These are phyloP conservation scores for Pueraria montana DNA, from an alignment of 306 rosid species.

Conservation along the genomic window DNA sequence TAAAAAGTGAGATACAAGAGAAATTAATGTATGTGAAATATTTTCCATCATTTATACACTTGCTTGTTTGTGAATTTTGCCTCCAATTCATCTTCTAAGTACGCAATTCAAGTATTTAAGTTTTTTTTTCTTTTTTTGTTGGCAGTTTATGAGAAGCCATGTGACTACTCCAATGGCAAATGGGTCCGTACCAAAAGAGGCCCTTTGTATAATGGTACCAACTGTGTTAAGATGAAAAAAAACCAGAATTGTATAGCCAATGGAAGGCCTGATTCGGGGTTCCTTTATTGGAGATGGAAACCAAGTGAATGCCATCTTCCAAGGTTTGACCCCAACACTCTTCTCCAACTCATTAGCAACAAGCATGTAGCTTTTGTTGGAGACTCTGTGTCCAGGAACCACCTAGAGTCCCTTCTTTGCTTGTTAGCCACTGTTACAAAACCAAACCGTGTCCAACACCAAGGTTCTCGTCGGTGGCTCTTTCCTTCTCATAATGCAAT, in stretches of 20 bases:
- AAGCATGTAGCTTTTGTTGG: slow-evolving; percentile 80
- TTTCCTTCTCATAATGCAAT: slow-evolving; percentile 65
- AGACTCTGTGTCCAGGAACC: slow-evolving; percentile 87
- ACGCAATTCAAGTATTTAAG: neutral
- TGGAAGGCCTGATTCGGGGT: slow-evolving; percentile 67
- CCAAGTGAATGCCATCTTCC: slow-evolving; percentile 70
- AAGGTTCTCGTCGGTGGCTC: slow-evolving; percentile 63
- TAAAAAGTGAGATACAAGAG: too few relatives aligned
- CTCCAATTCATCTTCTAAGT: neutral
- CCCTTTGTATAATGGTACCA: slow-evolving; percentile 68
- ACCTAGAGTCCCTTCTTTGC: slow-evolving; percentile 81
- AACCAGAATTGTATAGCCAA: slow-evolving; percentile 71
- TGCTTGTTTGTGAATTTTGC: neutral
- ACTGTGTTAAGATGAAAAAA: slow-evolving; percentile 66
- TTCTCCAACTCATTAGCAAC: slow-evolving; percentile 61
- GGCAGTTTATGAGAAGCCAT: slow-evolving; percentile 44
- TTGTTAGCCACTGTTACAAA: slow-evolving; percentile 61
- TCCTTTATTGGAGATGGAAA: slow-evolving; percentile 77
- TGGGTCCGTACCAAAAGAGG: slow-evolving; percentile 63
- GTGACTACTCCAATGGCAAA: slow-evolving; percentile 74
- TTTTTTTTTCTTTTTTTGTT: slow-evolving; percentile 1
- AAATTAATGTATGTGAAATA: too few relatives aligned
- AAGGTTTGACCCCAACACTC: slow-evolving; percentile 74
- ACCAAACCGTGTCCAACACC: slow-evolving; percentile 56
- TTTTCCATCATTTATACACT: neutral